A percentile compares a stretch with the other conserved stretches of the same genome.
Evolutionary conservation across 2,329 filamentous ascomycete genomes (phyloP).

Genomic region (Paracamarosporium sp.): DNA sequence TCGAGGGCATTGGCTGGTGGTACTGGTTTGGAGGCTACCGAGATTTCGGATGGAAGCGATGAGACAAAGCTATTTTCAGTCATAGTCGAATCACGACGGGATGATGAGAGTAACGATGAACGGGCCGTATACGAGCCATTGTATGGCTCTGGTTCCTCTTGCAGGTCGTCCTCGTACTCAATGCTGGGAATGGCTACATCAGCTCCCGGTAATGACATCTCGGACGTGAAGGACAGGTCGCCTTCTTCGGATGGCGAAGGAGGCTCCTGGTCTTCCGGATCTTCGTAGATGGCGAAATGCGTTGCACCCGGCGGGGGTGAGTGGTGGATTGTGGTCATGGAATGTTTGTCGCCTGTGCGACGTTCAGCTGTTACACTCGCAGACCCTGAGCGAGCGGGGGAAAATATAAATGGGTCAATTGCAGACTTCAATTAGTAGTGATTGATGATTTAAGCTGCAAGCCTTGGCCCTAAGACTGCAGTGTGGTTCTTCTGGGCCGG

Average conservation of each 20-base stretch:
- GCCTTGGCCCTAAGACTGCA: neutral
- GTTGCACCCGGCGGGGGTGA: conserved; percentile 36
- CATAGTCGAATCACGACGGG: conserved; percentile 35
- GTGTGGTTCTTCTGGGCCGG: neutral
- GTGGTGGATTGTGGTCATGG: conserved; percentile 42
- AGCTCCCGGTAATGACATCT: conserved; percentile 31
- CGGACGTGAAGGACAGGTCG: conserved; percentile 41
- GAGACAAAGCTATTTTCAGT: conserved; percentile 45
- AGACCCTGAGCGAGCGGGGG: neutral
- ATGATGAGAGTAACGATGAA: conserved; percentile 20
- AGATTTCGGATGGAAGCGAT: conserved; percentile 45
- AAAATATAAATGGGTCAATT: neutral
- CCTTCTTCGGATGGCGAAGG: conserved; percentile 40
- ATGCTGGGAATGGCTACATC: conserved; percentile 40
- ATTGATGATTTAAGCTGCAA: neutral
- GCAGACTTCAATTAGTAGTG: neutral
- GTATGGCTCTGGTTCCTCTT: conserved; percentile 36
- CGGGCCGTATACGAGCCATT: conserved; percentile 41
- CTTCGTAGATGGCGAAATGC: conserved; percentile 43
- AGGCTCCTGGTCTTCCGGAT: conserved; percentile 37
- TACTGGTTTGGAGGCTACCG: conserved; percentile 39
- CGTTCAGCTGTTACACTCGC: neutral
- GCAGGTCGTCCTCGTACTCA: conserved; percentile 31
- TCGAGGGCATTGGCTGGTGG: conserved; percentile 34
- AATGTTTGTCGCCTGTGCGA: conserved; percentile 25